phyloP scores from a whole-genome alignment of 768 basidiomycete genomes.

The Pulveroboletus sp. region DNA sequence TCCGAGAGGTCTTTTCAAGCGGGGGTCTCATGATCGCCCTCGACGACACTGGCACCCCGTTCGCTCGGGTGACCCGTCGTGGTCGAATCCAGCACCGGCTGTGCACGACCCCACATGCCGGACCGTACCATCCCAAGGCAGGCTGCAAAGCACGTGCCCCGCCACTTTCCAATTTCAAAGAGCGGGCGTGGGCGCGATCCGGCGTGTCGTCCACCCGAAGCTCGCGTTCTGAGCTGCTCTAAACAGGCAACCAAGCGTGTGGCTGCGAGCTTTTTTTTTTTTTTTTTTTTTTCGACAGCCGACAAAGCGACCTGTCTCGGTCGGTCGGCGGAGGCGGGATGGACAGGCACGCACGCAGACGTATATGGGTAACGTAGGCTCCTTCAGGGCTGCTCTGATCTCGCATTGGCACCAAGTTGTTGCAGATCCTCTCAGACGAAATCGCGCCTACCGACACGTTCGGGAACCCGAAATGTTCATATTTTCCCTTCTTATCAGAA shows the following conservation, averaged over 20 bases:
- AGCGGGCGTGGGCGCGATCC: not conserved
- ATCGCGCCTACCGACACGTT: not conserved
- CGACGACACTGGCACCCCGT: too few species aligned
- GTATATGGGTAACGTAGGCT: slow-evolving; percentile 20
- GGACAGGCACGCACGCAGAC: slow-evolving; percentile 8
- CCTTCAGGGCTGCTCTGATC: slow-evolving; percentile 31
- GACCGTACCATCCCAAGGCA: not conserved
- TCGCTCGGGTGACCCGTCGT: too few species aligned
- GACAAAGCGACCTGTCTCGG: not conserved
- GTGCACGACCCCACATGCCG: too few species aligned
- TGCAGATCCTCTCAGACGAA: slow-evolving; percentile 15
- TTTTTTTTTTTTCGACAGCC: too few species aligned
- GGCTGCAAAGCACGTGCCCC: not conserved
- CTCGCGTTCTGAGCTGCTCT: not conserved
- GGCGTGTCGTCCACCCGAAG: not conserved
- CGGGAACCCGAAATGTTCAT: not conserved
- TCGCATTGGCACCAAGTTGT: slow-evolving; percentile 7
- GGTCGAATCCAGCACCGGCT: too few species aligned
- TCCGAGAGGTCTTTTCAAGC: too few species aligned
- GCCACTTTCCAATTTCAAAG: not conserved
- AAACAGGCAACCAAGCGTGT: not conserved
- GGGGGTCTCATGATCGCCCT: too few species aligned
- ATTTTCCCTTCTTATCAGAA: not conserved
- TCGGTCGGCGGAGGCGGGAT: not conserved
- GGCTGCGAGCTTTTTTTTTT: not conserved